A percentile compares a stretch with the other conserved stretches of the same genome.
phyloP scores from a whole-genome alignment of 2,329 filamentous ascomycete species.

The Proliferodiscus dingleyae region DNA sequence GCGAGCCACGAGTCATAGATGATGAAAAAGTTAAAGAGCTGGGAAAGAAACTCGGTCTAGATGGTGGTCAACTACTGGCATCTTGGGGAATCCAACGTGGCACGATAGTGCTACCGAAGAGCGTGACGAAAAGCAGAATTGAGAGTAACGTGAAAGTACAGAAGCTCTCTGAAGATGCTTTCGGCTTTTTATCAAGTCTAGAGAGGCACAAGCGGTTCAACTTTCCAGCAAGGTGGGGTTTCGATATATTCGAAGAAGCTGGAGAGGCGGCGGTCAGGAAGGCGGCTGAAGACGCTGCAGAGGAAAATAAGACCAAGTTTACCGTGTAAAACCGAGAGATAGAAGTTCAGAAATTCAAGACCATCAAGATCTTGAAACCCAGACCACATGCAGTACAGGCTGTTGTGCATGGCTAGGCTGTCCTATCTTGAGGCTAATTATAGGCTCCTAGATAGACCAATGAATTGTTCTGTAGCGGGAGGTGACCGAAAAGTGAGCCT shows the following conservation, averaged over 20 bases:
- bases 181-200: too few relatives aligned
- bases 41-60: slow-evolving; percentile 39
- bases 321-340: too few relatives aligned
- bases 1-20: slow-evolving; percentile 46
- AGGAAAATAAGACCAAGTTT: slow-evolving; percentile 47
- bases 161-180: slow-evolving; percentile 33
- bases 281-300: slow-evolving; percentile 36
- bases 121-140: slow-evolving; percentile 44
- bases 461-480: too few relatives aligned
- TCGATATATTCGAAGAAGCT: slow-evolving; percentile 41
- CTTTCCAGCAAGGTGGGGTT: slow-evolving; percentile 38
- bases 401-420: too few relatives aligned
- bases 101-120: slow-evolving; percentile 49
- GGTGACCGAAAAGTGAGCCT: too few relatives aligned
- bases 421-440: too few relatives aligned
- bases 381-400: too few relatives aligned
- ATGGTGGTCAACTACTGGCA: slow-evolving; percentile 40
- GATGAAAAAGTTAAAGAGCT: slow-evolving; percentile 55
- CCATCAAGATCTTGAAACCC: too few relatives aligned
- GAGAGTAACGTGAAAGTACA: slow-evolving; percentile 36
- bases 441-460: too few relatives aligned
- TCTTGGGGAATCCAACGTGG: slow-evolving; percentile 50
- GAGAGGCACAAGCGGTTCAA: slow-evolving; percentile 42
- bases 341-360: too few relatives aligned
- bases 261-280: slow-evolving; percentile 47